Evolutionary conservation across 2,329 filamentous ascomycete species (phyloP), one percentile per base, ranked within the genome.

Genomic region (Colletotrichum neosansevieriae): DNA sequence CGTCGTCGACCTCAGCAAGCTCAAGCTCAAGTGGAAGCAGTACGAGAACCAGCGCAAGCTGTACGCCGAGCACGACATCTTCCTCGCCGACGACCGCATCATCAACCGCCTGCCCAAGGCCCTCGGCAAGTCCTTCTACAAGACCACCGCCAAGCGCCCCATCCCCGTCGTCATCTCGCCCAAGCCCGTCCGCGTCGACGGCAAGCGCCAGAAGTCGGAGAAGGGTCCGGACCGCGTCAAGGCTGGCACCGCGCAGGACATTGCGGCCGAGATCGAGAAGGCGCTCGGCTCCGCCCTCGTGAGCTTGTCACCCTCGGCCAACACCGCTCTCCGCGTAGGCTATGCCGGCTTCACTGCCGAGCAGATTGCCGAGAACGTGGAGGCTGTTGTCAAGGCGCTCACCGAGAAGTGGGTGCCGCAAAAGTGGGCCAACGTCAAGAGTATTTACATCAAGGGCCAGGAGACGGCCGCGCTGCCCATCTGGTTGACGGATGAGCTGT

Each of bases 41-140:
- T 99, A 93, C 81, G 96, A 99, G 83, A 89, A 89, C 60, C 90
- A 93, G 80, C 87, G 96, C 72, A 93, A 96, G 79, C 87, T 99
- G 40, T 88, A 91, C 71, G 84, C 89, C 50, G 93, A 97, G 79
- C 94, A 98, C 80, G 96, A 98, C 78, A 83, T 98, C 64, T 98
- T 99, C 83, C 86, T 99, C 65, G 95, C 92, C 59, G 96, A 99
- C 78, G 93, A 97, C 76, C 87, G 96, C 56, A 92, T 99, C 74
- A 85, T 91, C 76, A 90, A 87, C 77, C 82, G 85, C 32, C 86
- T 98, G 68, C 70, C 70, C 63, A 71, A 71, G 65, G 69, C 90
- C 3, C 89, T 99, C 12, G 96, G 95, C 74, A 98, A 97, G 84
- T 91, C 91, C 2, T 98, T 99, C 80, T 98, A 96, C 87, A 92